These are phyloP conservation scores for Uronychia binucleata DNA, from an alignment of 73 alveolate species.

Conservation along the genomic window DNA sequence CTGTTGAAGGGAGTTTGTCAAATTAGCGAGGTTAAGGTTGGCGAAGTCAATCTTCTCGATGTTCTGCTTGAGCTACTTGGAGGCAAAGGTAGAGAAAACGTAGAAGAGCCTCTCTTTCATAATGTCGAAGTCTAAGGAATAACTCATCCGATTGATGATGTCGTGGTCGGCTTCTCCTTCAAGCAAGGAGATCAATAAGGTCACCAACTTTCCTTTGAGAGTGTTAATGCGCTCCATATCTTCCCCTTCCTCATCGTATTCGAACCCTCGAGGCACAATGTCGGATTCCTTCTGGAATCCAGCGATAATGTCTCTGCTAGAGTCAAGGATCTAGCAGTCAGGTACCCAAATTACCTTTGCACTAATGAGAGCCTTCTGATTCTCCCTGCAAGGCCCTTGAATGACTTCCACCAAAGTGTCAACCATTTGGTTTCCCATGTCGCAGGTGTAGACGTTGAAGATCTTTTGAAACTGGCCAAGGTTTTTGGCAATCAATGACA, in stretches of 20 bases:
- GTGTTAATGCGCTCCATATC: slow-evolving; percentile 32
- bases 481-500: slow-evolving; percentile 9
- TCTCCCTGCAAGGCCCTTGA: slow-evolving; percentile 71
- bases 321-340: slow-evolving; percentile 22
- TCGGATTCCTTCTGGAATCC: slow-evolving; percentile 35
- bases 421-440: slow-evolving; percentile 36
- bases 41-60: slow-evolving; percentile 3
- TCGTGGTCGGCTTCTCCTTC: slow-evolving; percentile 55
- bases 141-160: slow-evolving; percentile 19
- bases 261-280: slow-evolving; percentile 16
- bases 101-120: slow-evolving; percentile 48
- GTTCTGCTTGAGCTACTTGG: slow-evolving; percentile 9
- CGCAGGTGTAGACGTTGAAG: slow-evolving; percentile 20
- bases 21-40: neutral
- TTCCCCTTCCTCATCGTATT: neutral
- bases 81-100: slow-evolving; percentile 22
- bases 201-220: slow-evolving; percentile 41
- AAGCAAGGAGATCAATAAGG: slow-evolving; percentile 30
- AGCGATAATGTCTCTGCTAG: slow-evolving; percentile 42
- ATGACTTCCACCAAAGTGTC: slow-evolving; percentile 61
- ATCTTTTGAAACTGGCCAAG: slow-evolving; percentile 25
- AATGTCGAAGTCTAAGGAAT: slow-evolving; percentile 26
- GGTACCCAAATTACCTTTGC: slow-evolving; percentile 21
- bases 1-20: slow-evolving; percentile 14
- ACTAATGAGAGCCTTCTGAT: slow-evolving; percentile 46